Evolutionary conservation across 2,329 filamentous ascomycete genomes (phyloP).

Genomic region (Stagonosporopsis chrysanthemi): DNA sequence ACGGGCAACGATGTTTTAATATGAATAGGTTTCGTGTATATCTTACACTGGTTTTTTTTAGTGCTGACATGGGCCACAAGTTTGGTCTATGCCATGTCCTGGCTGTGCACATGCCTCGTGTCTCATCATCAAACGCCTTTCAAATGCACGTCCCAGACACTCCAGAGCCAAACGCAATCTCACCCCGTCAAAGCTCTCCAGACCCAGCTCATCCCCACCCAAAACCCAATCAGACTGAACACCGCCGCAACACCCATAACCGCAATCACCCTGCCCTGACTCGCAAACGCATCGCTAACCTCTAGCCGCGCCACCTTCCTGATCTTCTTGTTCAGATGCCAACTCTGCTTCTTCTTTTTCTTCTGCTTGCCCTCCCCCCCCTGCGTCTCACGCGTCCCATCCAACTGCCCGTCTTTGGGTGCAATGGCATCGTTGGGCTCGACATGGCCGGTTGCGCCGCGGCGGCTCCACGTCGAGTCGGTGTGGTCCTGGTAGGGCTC

Average conservation of each 20-base stretch:
- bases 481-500: conserved; percentile 55
- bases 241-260: conserved; percentile 52
- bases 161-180: neutral
- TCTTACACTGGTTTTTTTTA: neutral
- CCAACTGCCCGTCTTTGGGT: conserved; percentile 16
- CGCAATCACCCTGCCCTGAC: conserved; percentile 63
- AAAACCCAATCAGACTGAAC: conserved; percentile 24
- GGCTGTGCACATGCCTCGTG: neutral
- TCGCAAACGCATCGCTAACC: conserved; percentile 68
- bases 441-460: conserved; percentile 27
- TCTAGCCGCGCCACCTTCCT: conserved; percentile 68
- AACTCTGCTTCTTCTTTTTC: conserved; percentile 35
- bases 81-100: conserved; percentile 3
- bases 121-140: conserved; percentile 2
- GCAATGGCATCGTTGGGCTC: conserved; percentile 32
- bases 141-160: neutral
- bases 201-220: conserved; percentile 35
- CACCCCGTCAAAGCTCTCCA: conserved; percentile 12
- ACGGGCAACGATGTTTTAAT: neutral
- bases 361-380: conserved; percentile 7
- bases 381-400: neutral
- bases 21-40: neutral
- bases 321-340: conserved; percentile 54
- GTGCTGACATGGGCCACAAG: neutral
- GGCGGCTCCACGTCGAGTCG: conserved; percentile 36